Evolutionary conservation across 1,284 basidiomycete genomes (phyloP), one percentile per base, ranked within the genome.

Genomic region (Inonotus obliquus): DNA sequence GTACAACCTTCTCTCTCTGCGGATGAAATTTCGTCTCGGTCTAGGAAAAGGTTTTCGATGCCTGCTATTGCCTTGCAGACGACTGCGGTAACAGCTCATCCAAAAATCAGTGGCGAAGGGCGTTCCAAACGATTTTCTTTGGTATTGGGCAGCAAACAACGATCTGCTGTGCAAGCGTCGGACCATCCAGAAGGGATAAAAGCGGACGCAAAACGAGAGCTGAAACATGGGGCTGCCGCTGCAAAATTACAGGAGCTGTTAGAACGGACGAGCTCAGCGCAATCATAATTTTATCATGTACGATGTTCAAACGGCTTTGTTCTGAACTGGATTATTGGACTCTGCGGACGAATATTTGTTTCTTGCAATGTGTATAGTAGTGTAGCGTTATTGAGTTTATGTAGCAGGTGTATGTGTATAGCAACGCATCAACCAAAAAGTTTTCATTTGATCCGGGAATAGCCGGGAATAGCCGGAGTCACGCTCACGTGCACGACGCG

Each of bases 1-100:
- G 29, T 45, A 19, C 51, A 67, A 17, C 25, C 57, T 14, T 44
- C 57, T 23, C 23, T 21, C 32, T 19, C 53, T 39, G 19, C n/a
- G 13, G 62, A 60, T 6, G 89, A 89, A 69, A 80, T 86, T 65
- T 89, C 86, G 0, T 79, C 79, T 53, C 74, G 86, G 65, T 72
- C 81, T 67, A 77, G 77, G 67, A 88, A 90, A 69, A 79, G 89
- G 37, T 89, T 89, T 68, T 91, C 89, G 49, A 67, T 87, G 61
- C 88, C 89, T 58, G 87, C 87, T 11, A 77, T 91, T 41, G 87
- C 85, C 39, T 66, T 91, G 69, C 87, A 91, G 66, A 84, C 85
- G 39, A 83, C 83, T 37, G 82, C 81, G n/a, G 88, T 91, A 9
- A 87, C 85, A 49, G 79, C 86, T 23, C 79, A 82, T 14, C 80